Percentiles rank a stretch among this genome's conserved stretches.
Evolutionary conservation across 225 moss, liverwort and hornwort species (phyloP).

Genomic region (Polytrichum formosum): DNA sequence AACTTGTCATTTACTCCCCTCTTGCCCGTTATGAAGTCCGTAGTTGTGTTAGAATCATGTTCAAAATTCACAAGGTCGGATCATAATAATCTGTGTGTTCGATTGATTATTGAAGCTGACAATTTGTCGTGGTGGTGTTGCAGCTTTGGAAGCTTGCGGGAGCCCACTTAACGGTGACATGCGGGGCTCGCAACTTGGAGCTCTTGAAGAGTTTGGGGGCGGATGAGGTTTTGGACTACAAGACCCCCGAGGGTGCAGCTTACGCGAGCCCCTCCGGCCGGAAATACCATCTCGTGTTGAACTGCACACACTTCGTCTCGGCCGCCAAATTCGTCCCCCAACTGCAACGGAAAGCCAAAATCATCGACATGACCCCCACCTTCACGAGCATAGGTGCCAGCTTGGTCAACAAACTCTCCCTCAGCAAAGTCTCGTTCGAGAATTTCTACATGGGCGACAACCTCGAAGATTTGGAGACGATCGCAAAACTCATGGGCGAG

Average conservation of each 20-base stretch:
- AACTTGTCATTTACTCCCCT: too few relatives aligned
- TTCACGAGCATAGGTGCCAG: conserved; percentile 3
- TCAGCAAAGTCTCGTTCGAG: conserved; percentile 17
- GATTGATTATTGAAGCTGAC: too few relatives aligned
- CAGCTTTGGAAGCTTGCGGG: conserved; percentile 69
- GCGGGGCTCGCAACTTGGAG: conserved; percentile 58
- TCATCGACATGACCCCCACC: conserved; percentile 45
- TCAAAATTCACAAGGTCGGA: too few relatives aligned
- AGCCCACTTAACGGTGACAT: conserved; percentile 59
- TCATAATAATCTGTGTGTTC: too few relatives aligned
- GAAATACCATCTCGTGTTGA: conserved; percentile 54
- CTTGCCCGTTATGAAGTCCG: too few relatives aligned
- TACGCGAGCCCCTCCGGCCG: conserved; percentile 56
- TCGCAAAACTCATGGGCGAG: conserved; percentile 34
- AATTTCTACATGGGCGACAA: conserved; percentile 28
- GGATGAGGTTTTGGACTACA: conserved; percentile 75
- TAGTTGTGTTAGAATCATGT: too few relatives aligned
- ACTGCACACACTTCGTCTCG: conserved; percentile 36
- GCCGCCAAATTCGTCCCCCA: conserved; percentile 28
- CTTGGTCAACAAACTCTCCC: conserved; percentile 11
- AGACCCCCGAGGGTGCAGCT: conserved; percentile 40
- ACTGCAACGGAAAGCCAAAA: conserved; percentile 35
- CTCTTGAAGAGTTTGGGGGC: conserved; percentile 47
- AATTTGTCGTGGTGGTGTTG: not conserved
- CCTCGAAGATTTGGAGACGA: conserved; percentile 38